Conservation (phyloP, 2,329 filamentous ascomycete species). For the Ceratocystis cubensis region DNA sequence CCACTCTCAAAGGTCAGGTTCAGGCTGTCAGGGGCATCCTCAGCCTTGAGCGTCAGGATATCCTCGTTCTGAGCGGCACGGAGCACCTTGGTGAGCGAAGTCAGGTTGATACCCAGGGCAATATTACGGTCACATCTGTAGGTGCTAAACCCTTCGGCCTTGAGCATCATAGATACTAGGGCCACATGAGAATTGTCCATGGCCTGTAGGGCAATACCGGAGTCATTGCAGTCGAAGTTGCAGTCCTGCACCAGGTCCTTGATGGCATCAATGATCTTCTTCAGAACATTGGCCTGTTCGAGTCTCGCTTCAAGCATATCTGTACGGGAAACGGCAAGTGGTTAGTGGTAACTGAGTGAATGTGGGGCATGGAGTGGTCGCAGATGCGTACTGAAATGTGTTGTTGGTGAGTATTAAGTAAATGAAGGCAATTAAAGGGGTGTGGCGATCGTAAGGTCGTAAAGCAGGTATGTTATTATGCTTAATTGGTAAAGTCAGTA, state of each 20-base stretch:
- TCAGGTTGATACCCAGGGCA: conserved; percentile 91
- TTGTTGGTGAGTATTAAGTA: conserved; percentile 7
- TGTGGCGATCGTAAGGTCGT: neutral
- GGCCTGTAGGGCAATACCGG: conserved; percentile 90
- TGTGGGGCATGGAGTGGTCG: neutral
- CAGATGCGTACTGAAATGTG: conserved; percentile 16
- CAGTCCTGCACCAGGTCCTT: conserved; percentile 99
- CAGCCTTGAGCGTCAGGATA: conserved; percentile 89
- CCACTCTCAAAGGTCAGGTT: conserved; percentile 92
- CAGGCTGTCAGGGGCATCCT: conserved; percentile 89
- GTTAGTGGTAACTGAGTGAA: conserved; percentile 11
- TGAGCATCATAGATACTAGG: conserved; percentile 96
- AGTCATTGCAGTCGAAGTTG: conserved; percentile 99
- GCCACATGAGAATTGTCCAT: conserved; percentile 99
- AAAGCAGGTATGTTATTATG: neutral
- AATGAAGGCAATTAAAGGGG: neutral
- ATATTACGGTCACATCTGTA: conserved; percentile 99
- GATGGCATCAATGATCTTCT: conserved; percentile 98
- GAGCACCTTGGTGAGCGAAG: conserved; percentile 92
- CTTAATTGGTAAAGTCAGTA: neutral
- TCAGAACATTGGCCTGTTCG: conserved; percentile 83
- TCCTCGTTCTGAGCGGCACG: conserved; percentile 90
- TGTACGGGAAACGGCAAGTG: conserved; percentile 23
- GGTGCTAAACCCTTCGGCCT: conserved; percentile 83
- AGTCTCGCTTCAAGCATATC: conserved; percentile 92